phyloP scores from a whole-genome alignment of 345 rosid genomes.

The Pseudoturritis turrita region DNA sequence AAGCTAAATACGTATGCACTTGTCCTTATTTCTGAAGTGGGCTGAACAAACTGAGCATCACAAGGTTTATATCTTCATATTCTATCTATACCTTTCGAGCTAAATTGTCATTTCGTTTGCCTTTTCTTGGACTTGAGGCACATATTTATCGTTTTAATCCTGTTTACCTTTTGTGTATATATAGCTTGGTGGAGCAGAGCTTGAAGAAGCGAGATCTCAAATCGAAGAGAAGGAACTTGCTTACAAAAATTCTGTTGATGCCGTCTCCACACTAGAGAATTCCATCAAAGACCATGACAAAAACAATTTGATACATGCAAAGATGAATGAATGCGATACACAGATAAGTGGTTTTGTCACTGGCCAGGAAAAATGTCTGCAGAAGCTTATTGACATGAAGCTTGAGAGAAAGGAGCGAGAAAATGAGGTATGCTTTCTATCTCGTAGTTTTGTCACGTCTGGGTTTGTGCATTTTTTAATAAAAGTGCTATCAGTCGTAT shows the following conservation, averaged over 20 bases:
- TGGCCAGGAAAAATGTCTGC: conserved; percentile 72
- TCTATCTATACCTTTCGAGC: conserved; percentile 1
- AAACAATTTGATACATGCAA: conserved; percentile 56
- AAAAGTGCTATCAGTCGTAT: not conserved
- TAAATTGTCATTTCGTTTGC: not conserved
- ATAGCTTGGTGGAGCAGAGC: conserved; percentile 82
- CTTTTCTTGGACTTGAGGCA: not conserved
- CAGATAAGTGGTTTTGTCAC: conserved; percentile 63
- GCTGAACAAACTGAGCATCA: conserved; percentile 98
- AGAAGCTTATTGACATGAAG: conserved; percentile 61
- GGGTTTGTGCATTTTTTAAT: not conserved
- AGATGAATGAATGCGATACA: conserved; percentile 92
- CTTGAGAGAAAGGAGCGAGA: conserved; percentile 91
- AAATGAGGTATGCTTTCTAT: conserved; percentile 72
- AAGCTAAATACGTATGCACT: conserved; percentile 85
- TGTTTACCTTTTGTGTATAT: conserved; percentile 10
- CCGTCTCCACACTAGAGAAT: conserved; percentile 65
- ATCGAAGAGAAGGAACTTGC: conserved; percentile 62
- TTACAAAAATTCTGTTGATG: conserved; percentile 48
- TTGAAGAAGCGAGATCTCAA: conserved; percentile 59
- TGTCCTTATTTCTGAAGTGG: conserved; percentile 79
- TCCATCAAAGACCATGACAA: conserved; percentile 80
- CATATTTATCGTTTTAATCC: not conserved
- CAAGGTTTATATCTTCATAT: conserved; percentile 70
- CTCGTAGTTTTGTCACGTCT: not conserved